Percentiles rank a stretch among this genome's conserved stretches.
phyloP scores from a whole-genome alignment of 176 grass and related monocot genomes.

The Themeda triandra region DNA sequence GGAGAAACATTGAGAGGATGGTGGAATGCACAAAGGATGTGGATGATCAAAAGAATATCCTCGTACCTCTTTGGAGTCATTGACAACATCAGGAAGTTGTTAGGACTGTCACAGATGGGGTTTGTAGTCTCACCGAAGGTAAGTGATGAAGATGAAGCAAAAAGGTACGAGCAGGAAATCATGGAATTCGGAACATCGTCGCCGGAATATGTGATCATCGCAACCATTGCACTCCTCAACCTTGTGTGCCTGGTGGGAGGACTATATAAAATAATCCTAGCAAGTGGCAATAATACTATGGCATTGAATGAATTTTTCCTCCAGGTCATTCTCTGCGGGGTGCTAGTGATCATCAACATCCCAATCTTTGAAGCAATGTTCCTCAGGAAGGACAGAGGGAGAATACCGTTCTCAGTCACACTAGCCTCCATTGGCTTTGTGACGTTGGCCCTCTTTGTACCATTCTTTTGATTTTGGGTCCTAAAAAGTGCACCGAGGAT shows the following conservation, averaged over 20 bases:
- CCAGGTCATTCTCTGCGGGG: constrained; percentile 51
- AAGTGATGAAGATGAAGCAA: constrained; percentile 36
- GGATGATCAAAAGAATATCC: constrained; percentile 62
- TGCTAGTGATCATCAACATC: constrained; percentile 30
- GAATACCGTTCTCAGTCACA: constrained; percentile 31
- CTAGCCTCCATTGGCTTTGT: constrained; percentile 35
- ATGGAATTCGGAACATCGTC: constrained; percentile 61
- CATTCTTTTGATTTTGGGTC: constrained; percentile 6
- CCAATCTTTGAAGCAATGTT: constrained; percentile 59
- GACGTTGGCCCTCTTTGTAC: neutral
- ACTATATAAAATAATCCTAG: constrained; percentile 9
- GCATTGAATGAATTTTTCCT: constrained; percentile 23
- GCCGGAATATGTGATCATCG: constrained; percentile 54
- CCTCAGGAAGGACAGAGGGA: constrained; percentile 54
- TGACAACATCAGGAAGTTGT: constrained; percentile 33
- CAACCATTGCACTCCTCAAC: constrained; percentile 51
- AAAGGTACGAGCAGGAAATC: constrained; percentile 66
- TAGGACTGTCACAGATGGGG: constrained; percentile 48
- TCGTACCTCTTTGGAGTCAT: constrained; percentile 51
- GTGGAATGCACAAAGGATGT: constrained; percentile 80
- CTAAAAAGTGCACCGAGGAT: neutral
- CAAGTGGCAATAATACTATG: neutral
- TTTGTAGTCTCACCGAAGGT: constrained; percentile 61
- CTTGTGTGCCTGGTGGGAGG: constrained; percentile 46
- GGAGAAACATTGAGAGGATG: constrained; percentile 59